A percentile compares a stretch with the other conserved stretches of the same genome.
These are phyloP conservation scores for Aspergillus wentii DNA, from an alignment of 495 filamentous ascomycete species.

Conservation along the genomic window DNA sequence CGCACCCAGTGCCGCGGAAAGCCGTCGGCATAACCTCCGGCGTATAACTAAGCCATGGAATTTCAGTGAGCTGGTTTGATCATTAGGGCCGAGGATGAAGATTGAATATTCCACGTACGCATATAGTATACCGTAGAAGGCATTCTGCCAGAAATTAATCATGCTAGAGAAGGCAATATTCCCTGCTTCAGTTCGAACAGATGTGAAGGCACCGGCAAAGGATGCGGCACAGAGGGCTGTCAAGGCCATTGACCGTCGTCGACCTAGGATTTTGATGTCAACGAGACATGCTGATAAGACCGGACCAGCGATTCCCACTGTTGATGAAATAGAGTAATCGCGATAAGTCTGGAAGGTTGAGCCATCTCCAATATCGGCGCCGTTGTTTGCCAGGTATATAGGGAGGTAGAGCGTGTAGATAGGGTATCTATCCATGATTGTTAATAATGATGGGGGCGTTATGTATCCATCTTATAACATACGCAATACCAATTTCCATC, in stretches of 20 bases:
- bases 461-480: background rate
- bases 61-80: background rate
- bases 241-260: conserved; percentile 1
- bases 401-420: conserved; percentile 7
- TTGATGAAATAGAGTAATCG: conserved; percentile 2
- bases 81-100: background rate
- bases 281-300: conserved; percentile 2
- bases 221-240: background rate
- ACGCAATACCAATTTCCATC: conserved; percentile 1
- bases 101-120: background rate
- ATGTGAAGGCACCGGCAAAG: conserved; percentile 3
- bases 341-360: conserved; percentile 7
- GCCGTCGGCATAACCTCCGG: conserved; percentile 2
- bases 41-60: conserved; percentile 1
- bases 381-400: conserved; percentile 3
- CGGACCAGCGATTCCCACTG: conserved; percentile 5
- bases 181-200: conserved; percentile 1
- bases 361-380: conserved; percentile 4
- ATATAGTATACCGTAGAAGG: conserved; percentile 4
- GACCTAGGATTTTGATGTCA: background rate
- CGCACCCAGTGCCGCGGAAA: conserved; percentile 2
- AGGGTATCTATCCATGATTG: conserved; percentile 1
- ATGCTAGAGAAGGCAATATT: conserved; percentile 7
- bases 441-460: background rate
- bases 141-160: conserved; percentile 7